These are phyloP conservation scores for Rhamnella rubrinervis DNA, from an alignment of 331 rosid species.

Conservation along the genomic window DNA sequence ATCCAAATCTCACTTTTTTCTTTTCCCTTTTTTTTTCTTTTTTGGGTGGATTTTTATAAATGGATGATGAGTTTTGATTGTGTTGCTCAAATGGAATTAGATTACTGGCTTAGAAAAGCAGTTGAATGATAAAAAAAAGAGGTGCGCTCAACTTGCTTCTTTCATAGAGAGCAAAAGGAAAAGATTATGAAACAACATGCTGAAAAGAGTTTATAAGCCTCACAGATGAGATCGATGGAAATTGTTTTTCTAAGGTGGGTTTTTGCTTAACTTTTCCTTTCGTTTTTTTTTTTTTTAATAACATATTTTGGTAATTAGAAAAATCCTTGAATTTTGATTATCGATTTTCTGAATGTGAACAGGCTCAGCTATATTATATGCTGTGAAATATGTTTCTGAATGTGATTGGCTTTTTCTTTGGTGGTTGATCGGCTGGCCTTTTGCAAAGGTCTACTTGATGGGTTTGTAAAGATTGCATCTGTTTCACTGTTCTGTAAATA, in stretches of 20 bases:
- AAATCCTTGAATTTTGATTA: no score
- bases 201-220: slow-evolving; percentile 12
- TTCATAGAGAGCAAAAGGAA: slow-evolving; percentile 44
- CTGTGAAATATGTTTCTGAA: no score
- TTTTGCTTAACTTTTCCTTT: not conserved
- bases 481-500: no score
- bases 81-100: slow-evolving; percentile 47
- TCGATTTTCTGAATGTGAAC: not conserved
- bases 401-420: no score
- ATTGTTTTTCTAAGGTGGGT: not conserved
- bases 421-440: no score
- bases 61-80: slow-evolving; percentile 9
- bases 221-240: not conserved
- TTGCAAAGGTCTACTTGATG: no score
- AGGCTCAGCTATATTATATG: not conserved
- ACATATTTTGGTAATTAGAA: no score
- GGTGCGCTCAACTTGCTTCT: slow-evolving; percentile 41
- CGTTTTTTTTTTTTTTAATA: no score
- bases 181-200: slow-evolving; percentile 2
- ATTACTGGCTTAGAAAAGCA: slow-evolving; percentile 53
- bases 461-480: no score
- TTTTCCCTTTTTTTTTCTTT: not conserved
- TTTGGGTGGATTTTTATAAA: no score
- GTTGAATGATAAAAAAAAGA: slow-evolving; percentile 47
- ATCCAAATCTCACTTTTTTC: not conserved